Evolutionary conservation across 75 land plant genomes (phyloP), one percentile per base, ranked within the genome.

Genomic region (Selaginella tamariscina): DNA sequence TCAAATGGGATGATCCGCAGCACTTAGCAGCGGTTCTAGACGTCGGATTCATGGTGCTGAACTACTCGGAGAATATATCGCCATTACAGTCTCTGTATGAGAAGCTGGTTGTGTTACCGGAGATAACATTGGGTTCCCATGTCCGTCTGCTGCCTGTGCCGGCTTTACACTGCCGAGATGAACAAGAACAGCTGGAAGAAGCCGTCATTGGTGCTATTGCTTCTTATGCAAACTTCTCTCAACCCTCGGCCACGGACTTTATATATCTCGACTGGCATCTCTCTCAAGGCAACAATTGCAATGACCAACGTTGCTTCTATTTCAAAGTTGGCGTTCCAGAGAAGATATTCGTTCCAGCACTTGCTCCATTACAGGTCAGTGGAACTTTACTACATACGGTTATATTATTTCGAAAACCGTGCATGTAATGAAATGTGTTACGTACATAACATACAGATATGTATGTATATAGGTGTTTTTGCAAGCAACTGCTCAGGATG

Each of bases 191-290:
- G 27, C 54, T 30, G 30, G 70, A 24, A 23, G 24, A n/a, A 1
- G 31, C 24, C 21, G 30, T 70, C 27, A 15, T 56, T 20, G 27
- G 27, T 2, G 64, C 24, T 31, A 30, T 56, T 5, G n/a, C 55
- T 27, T 1, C 13, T 29, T 32, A 29, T 30, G 64, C 33, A 24
- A n/a, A 54, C 1, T 57, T 18, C 28, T 1, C 13, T 13, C 59
- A 24, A 24, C 66, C 62, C 1, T 30, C 30, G 26, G 71, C 62
- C 20, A 24, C 32, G 1, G 28, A 70, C 55, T 57, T 56, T 1
- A 31, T 70, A 18, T 59, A 70, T 31, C 29, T 70, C 32, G 66
- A 70, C 65, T 70, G 71, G 71, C 71, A 70, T 29, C 55, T 56
- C n/a, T 56, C 65, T 29, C 22, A 70, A 23, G 27, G 31, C 13